Base-by-base conservation (phyloP, 805 yeast genomes). In the Sugiyamaella lignohabitans region DNA sequence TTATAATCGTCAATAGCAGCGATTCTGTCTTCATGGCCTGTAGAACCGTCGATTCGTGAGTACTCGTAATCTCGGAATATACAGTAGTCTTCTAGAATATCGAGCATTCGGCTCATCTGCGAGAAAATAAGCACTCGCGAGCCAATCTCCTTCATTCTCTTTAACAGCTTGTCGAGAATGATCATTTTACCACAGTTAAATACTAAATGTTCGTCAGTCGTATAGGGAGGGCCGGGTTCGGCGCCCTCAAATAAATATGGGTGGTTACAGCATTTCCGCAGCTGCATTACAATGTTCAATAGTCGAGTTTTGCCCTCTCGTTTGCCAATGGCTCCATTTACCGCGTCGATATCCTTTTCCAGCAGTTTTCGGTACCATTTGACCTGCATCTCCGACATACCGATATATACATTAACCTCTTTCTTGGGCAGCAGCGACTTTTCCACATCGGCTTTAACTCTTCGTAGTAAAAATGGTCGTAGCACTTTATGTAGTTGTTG, bases 231-330 rank as follows among this genome's bases (percentile, higher is more conserved):
- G 5, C 98, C 98, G 0, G 97, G 98, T 63, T 89, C 98, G 0
- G 98, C 98, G n/a, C 98, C 97, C 62, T 91, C 97, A 61, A 93
- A 93, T 43, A 91, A 68, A 65, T 93, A 91, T 0, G 98, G 98
- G 64, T 93, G 98, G 62, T 93, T 91, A 64, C 98, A 93, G 65
- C 98, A 91, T 66, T 91, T 91, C 57, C 98, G 75, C 49, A 91
- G 72, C 66, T 91, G 98, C 98, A 91, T 91, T 8, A 93, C 97
- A 54, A 91, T 91, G 60, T 91, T 91, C 46, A 93, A 71, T 46
- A 93, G 70, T 48, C 97, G 73, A 3, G 96, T 89, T 57, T 89
- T 91, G 18, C 64, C 61, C 62, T 93, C 98, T 45, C 94, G 75
- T 64, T 87, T 87, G 3, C 95, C 95, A 8, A 82, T 80, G 5